Percentiles rank a stretch among this genome's conserved stretches.
These are phyloP conservation scores for Tremellales sp. DNA, from an alignment of 1,284 basidiomycete genomes.

Conservation along the genomic window DNA sequence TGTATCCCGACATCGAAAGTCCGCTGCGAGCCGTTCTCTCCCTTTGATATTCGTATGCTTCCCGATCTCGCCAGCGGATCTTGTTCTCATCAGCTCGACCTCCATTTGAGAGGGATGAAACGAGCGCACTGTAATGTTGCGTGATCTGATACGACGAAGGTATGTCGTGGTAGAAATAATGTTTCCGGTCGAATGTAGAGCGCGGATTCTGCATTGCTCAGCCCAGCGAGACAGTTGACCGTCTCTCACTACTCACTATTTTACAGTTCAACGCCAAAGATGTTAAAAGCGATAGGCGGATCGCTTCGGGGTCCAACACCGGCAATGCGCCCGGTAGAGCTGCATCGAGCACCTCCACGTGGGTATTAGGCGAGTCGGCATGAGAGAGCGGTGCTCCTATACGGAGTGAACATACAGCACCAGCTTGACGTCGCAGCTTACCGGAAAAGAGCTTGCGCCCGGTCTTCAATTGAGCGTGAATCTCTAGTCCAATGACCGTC, in stretches of 20 bases:
- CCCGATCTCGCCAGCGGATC: slow-evolving; percentile 79
- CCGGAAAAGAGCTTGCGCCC: slow-evolving; percentile 85
- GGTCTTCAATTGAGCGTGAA: slow-evolving; percentile 89
- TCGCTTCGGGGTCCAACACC: slow-evolving; percentile 69
- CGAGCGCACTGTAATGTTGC: slow-evolving; percentile 75
- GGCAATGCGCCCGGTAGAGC: slow-evolving; percentile 91
- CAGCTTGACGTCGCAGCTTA: slow-evolving; percentile 43
- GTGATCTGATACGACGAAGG: slow-evolving; percentile 96
- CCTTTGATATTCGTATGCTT: slow-evolving; percentile 52
- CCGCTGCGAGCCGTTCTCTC: slow-evolving; percentile 46
- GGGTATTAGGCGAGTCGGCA: slow-evolving; percentile 54
- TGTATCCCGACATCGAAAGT: slow-evolving; percentile 65
- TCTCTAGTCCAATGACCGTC: slow-evolving; percentile 88
- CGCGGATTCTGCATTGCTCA: slow-evolving; percentile 52
- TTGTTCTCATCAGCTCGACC: slow-evolving; percentile 28
- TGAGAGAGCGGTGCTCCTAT: slow-evolving; percentile 32
- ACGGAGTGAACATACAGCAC: background rate
- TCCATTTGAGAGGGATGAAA: background rate
- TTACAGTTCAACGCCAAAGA: slow-evolving; percentile 74
- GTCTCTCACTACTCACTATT: slow-evolving; percentile 54
- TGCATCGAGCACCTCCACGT: slow-evolving; percentile 80
- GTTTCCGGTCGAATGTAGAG: slow-evolving; percentile 93
- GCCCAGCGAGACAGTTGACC: background rate
- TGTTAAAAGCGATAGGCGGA: slow-evolving; percentile 75
- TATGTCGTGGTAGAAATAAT: slow-evolving; percentile 96